Evolutionary conservation across 2,329 filamentous ascomycete species (phyloP), one percentile per base, ranked within the genome.

Genomic region (Cladophialophora yegresii): DNA sequence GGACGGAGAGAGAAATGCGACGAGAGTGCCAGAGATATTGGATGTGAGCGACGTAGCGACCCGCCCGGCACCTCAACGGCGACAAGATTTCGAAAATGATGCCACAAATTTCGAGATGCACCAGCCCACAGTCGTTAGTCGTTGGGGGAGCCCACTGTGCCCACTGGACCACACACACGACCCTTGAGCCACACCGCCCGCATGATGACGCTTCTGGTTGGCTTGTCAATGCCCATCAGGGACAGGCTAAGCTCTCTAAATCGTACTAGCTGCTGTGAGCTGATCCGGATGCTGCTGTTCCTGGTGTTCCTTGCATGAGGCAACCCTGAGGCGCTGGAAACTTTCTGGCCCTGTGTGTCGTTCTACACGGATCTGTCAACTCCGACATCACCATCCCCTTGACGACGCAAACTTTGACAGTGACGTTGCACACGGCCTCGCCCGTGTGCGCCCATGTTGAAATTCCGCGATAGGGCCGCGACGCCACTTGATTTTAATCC

Each of bases 361-460:
- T 59, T 59, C 57, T 59, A 59, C 57, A 50, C 57, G 57, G 57
- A 59, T 40, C 30, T 59, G 45, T 36, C 40, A 49, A 32, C 51
- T 61, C 58, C 58, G 51, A 30, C 4, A 61, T 50, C 23, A 22
- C 40, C 47, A 23, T 6, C 23, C 9, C 47, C 47, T 13, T 28
- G 20, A 50, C 23, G 47, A 22, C 20, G 47, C 47, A 50, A 28
- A 6, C 22, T 26, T 26, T 50, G 23, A 9, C 8, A 50, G 22
- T 26, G 36, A 43, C 10, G 36, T 43, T n/a, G 36, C 36, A n/a
- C 36, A 43, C 16, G 7, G 36, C 36, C 36, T 50, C 10, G 20
- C 20, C 12, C 3, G 20, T 50, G 12, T 13, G 9, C 26, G 23
- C 12, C 47, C 7, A 23, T 20, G 36, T 2, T 6, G 16, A 3